Conservation (phyloP, 805 yeast genomes). For the Starmerella khaoyaiensis region DNA sequence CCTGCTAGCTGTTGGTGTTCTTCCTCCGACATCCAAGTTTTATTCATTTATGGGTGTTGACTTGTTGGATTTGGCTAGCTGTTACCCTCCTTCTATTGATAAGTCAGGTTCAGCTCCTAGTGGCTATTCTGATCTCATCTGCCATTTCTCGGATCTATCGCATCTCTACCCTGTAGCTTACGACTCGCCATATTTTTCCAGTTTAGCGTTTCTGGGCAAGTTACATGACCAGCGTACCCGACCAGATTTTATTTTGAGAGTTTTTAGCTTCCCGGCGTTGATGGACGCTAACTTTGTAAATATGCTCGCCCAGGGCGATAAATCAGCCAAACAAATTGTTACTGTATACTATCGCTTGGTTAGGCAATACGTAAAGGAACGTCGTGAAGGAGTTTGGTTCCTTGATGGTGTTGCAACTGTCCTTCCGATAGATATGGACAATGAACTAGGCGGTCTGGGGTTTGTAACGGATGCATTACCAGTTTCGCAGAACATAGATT, state of each 20-base stretch:
- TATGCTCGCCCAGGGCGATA: constrained; percentile 69
- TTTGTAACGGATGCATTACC: constrained; percentile 34
- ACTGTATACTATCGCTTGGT: constrained; percentile 72
- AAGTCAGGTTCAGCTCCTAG: constrained; percentile 1
- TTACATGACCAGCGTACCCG: constrained; percentile 64
- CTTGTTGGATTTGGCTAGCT: constrained; percentile 74
- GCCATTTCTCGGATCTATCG: constrained; percentile 74
- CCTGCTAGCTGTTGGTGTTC: constrained; percentile 90
- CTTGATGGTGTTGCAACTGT: constrained; percentile 82
- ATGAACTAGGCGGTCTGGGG: constrained; percentile 49
- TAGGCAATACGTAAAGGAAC: constrained; percentile 68
- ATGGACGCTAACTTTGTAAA: constrained; percentile 70
- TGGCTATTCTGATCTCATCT: constrained; percentile 29
- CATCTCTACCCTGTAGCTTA: constrained; percentile 78
- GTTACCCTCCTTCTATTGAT: constrained; percentile 9
- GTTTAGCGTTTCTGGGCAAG: constrained; percentile 74
- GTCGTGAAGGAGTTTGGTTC: constrained; percentile 87
- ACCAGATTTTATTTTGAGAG: constrained; percentile 72
- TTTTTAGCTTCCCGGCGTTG: constrained; percentile 87
- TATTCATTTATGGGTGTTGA: constrained; percentile 71
- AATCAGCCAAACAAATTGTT: constrained; percentile 82
- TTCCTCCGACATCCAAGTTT: constrained; percentile 54
- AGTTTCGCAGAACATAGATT: constrained; percentile 22
- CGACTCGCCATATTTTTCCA: constrained; percentile 74
- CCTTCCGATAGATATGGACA: constrained; percentile 83